Evolutionary conservation across 73 alveolate genomes (phyloP).

Genomic region (Symbiodinium pilosum): DNA sequence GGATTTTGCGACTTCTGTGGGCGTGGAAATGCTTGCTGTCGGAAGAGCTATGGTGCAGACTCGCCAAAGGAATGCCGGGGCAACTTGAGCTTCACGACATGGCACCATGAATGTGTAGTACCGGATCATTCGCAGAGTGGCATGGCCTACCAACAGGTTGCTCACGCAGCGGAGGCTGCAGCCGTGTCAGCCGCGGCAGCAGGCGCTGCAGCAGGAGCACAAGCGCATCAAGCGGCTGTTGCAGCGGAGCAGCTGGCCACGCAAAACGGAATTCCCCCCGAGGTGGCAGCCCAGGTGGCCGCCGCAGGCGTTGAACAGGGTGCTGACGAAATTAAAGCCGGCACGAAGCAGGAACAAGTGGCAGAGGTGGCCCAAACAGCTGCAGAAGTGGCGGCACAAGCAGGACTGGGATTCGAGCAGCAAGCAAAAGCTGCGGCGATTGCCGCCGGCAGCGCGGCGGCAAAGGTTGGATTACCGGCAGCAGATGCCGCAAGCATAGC

Average conservation of each 20-base stretch:
- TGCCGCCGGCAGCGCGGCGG: slow-evolving; percentile 32
- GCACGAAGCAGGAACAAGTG: slow-evolving; percentile 12
- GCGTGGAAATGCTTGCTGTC: slow-evolving; percentile 83
- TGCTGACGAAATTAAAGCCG: background rate
- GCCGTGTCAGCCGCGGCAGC: slow-evolving; percentile 15
- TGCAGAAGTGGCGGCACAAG: slow-evolving; percentile 36
- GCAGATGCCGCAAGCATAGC: slow-evolving; percentile 37
- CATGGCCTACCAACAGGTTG: slow-evolving; percentile 9
- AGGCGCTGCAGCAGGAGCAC: slow-evolving; percentile 44
- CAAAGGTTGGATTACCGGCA: background rate
- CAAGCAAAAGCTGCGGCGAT: slow-evolving; percentile 42
- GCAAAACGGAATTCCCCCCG: slow-evolving; percentile 17
- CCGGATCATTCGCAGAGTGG: slow-evolving; percentile 23
- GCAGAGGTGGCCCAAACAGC: slow-evolving; percentile 38
- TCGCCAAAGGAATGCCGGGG: slow-evolving; percentile 57
- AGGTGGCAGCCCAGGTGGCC: slow-evolving; percentile 55
- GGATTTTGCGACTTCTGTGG: slow-evolving; percentile 75
- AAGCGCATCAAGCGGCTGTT: slow-evolving; percentile 46
- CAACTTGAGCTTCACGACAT: slow-evolving; percentile 42
- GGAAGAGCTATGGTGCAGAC: slow-evolving; percentile 1
- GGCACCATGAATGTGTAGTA: slow-evolving; percentile 88
- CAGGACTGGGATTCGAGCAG: slow-evolving; percentile 32
- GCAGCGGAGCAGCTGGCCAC: slow-evolving; percentile 41
- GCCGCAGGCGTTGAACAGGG: slow-evolving; percentile 42
- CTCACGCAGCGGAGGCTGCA: slow-evolving; percentile 23